These are phyloP conservation scores for Saccharomycopsis fibuligera DNA, from an alignment of 805 yeast species.

Conservation along the genomic window DNA sequence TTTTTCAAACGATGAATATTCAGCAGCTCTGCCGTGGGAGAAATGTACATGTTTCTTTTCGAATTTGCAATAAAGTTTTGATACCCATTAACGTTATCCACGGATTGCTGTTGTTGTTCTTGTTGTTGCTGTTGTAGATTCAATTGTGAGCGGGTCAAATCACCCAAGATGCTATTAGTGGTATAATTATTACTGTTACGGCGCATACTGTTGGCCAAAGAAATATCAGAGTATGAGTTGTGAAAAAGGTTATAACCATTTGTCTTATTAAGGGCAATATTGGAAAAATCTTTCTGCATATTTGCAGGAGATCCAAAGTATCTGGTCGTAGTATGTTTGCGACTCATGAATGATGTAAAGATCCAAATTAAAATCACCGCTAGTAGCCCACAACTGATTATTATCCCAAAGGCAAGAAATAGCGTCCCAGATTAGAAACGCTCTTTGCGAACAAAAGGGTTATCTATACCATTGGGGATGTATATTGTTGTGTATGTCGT, in stretches of 20 bases:
- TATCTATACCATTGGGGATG: too few relatives aligned
- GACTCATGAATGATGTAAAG: conserved; percentile 2
- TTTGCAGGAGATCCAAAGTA: conserved; percentile 4
- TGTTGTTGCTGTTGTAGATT: background rate
- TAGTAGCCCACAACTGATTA: conserved; percentile 49
- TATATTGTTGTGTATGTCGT: too few relatives aligned
- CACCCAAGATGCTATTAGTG: conserved; percentile 16
- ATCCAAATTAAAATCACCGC: conserved; percentile 11
- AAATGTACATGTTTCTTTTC: conserved; percentile 46
- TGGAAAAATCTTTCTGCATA: conserved; percentile 8
- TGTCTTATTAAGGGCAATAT: background rate
- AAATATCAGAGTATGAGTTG: background rate
- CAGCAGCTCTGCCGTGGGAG: conserved; percentile 76
- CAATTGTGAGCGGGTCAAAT: background rate
- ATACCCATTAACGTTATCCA: too few relatives aligned
- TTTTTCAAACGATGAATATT: conserved; percentile 41
- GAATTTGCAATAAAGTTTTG: too few relatives aligned
- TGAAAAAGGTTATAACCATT: conserved; percentile 2
- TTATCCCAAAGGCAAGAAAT: conserved; percentile 72
- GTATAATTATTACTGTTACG: too few relatives aligned
- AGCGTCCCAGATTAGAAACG: conserved; percentile 83
- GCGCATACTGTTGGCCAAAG: background rate
- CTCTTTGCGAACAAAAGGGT: too few relatives aligned
- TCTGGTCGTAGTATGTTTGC: conserved; percentile 17
- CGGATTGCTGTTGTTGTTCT: too few relatives aligned